Conservation (phyloP, 495 filamentous ascomycete species). For the Xylaria palmicola region DNA sequence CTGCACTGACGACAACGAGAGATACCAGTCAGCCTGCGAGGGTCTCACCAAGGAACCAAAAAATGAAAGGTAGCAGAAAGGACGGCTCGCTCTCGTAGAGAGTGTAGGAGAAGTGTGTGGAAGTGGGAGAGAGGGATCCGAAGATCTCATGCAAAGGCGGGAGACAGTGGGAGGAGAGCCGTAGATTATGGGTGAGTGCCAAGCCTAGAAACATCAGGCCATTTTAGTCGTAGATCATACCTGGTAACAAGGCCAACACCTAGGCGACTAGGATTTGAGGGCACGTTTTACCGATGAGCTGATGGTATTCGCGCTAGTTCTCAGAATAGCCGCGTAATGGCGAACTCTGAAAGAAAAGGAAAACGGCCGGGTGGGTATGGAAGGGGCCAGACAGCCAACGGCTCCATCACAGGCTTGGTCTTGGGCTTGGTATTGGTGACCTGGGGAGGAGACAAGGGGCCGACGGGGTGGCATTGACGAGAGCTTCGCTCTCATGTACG, state of each 20-base stretch:
- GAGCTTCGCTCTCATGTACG: background rate
- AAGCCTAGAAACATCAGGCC: conserved; percentile 44
- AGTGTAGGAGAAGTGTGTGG: conserved; percentile 16
- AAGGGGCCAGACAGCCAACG: background rate
- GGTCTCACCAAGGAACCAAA: conserved; percentile 41
- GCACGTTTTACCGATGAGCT: conserved; percentile 21
- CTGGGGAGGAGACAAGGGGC: background rate
- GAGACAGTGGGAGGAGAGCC: conserved; percentile 41
- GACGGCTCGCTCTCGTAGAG: conserved; percentile 23
- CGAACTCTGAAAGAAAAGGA: background rate
- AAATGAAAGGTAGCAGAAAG: conserved; percentile 26
- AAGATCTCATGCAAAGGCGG: conserved; percentile 40
- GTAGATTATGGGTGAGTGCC: conserved; percentile 41
- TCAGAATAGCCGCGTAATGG: background rate
- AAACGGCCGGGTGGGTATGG: background rate
- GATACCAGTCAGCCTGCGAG: conserved; percentile 46
- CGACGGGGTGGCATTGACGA: background rate
- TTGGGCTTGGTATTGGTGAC: conserved; percentile 1
- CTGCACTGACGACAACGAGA: conserved; percentile 40
- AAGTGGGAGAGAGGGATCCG: conserved; percentile 30
- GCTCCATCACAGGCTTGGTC: too few species aligned
- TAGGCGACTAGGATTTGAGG: conserved; percentile 33
- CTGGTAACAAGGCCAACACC: conserved; percentile 52
- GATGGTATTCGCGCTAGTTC: conserved; percentile 21
- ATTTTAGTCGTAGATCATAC: conserved; percentile 49